phyloP scores from a whole-genome alignment of 257 asterid genomes.

The Solanum tacnaense region DNA sequence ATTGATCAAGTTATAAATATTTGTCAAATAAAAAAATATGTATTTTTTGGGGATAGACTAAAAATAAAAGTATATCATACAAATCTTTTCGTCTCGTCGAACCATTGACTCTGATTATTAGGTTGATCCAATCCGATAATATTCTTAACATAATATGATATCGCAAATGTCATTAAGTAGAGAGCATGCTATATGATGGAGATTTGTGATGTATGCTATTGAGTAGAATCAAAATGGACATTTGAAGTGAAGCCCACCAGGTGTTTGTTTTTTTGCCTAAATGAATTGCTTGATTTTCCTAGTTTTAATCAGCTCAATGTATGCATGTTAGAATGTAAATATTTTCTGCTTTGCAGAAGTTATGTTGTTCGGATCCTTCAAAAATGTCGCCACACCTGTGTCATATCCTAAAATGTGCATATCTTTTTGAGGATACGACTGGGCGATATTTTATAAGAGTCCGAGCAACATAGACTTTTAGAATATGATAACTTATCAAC shows the following conservation, averaged over 20 bases:
- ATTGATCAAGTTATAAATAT: too few species aligned
- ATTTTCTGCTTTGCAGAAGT: too few species aligned
- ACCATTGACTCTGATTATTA: background rate
- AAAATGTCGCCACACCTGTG: background rate
- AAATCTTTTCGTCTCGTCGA: background rate
- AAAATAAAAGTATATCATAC: background rate
- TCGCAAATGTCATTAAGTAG: fast-evolving
- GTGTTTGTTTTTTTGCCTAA: background rate
- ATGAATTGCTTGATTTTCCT: background rate
- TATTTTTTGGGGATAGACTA: background rate
- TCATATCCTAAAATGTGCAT: background rate
- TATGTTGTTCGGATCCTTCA: background rate
- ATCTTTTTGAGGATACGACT: background rate
- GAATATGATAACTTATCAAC: background rate
- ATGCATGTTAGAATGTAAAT: background rate
- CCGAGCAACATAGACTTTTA: background rate
- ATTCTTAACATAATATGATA: background rate
- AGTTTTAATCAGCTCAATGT: background rate
- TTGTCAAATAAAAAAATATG: too few species aligned
- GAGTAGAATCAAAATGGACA: too few species aligned
- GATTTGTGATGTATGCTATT: too few species aligned
- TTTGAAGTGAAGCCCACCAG: background rate
- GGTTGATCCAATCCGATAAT: fast-evolving
- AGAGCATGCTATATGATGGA: background rate
- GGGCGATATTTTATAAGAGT: background rate